Conservation (phyloP, 441 rosid species). For the Theobroma grandiflorum region DNA sequence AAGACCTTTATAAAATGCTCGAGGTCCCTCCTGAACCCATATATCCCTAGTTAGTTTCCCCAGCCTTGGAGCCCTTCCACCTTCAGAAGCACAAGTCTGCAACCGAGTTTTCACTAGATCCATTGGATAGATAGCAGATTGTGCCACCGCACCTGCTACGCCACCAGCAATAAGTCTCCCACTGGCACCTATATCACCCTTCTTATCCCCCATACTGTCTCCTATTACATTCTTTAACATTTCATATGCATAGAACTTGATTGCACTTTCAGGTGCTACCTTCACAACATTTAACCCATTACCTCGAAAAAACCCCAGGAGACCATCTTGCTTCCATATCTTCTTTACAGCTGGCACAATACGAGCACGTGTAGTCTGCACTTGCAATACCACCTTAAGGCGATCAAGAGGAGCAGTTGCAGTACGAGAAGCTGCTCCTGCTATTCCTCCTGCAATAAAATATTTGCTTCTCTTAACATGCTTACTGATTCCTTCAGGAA, state of each 20-base stretch:
- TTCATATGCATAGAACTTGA: constrained; percentile 91
- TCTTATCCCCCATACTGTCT: constrained; percentile 55
- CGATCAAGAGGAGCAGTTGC: constrained; percentile 97
- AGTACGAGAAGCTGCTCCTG: constrained; percentile 98
- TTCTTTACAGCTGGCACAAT: constrained; percentile 70
- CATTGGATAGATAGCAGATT: constrained; percentile 85
- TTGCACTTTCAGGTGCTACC: constrained; percentile 99
- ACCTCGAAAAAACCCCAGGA: constrained; percentile 90
- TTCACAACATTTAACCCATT: constrained; percentile 94
- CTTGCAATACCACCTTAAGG: constrained; percentile 86
- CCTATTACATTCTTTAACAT: constrained; percentile 68
- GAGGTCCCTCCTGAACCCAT: constrained; percentile 89
- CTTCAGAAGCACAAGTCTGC: constrained; percentile 75
- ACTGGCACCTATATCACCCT: constrained; percentile 64
- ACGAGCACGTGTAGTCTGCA: constrained; percentile 68
- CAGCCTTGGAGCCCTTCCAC: constrained; percentile 72
- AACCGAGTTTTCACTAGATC: constrained; percentile 94
- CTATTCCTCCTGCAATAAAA: constrained; percentile 93
- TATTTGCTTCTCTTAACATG: constrained; percentile 76
- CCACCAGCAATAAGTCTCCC: constrained; percentile 95
- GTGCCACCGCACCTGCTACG: constrained; percentile 92
- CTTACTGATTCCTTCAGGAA: constrained; percentile 93
- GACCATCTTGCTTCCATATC: constrained; percentile 77
- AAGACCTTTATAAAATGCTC: constrained; percentile 95
- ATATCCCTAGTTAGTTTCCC: constrained; percentile 76